phyloP scores from a whole-genome alignment of 495 filamentous ascomycete species.

The Cercophora scortea region DNA sequence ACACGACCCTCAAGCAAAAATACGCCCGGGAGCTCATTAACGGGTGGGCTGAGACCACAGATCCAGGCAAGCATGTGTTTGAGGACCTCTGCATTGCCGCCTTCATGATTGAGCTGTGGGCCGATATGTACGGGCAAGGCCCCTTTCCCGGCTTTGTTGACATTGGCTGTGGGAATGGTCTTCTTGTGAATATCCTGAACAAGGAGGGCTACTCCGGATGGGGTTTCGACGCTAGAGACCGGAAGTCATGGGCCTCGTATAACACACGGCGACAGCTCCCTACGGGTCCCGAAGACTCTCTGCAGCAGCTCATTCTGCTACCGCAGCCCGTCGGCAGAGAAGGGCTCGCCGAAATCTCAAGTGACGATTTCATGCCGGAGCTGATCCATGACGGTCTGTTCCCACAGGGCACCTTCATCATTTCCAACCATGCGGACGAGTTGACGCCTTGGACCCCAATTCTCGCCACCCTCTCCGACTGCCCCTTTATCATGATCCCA shows the following conservation, averaged over 20 bases:
- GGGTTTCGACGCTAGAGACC: slow-evolving; percentile 79
- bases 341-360: slow-evolving; percentile 6
- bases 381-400: slow-evolving; percentile 65
- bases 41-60: slow-evolving; percentile 76
- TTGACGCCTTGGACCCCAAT: slow-evolving; percentile 93
- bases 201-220: slow-evolving; percentile 78
- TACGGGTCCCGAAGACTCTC: slow-evolving; percentile 26
- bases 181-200: slow-evolving; percentile 78
- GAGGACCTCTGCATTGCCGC: slow-evolving; percentile 90
- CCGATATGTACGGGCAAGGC: slow-evolving; percentile 60
- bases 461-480: slow-evolving; percentile 63
- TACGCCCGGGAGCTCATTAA: slow-evolving; percentile 62
- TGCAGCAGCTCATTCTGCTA: slow-evolving; percentile 69
- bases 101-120: slow-evolving; percentile 90
- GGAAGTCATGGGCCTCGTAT: slow-evolving; percentile 79
- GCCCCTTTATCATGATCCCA: slow-evolving; percentile 83
- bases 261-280: slow-evolving; percentile 24
- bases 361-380: slow-evolving; percentile 20
- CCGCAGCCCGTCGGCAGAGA: slow-evolving; percentile 43
- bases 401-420: slow-evolving; percentile 72
- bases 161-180: slow-evolving; percentile 90
- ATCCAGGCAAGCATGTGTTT: slow-evolving; percentile 87
- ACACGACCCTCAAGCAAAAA: slow-evolving; percentile 66
- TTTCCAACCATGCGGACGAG: slow-evolving; percentile 95
- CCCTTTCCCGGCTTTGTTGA: slow-evolving; percentile 88